phyloP scores from a whole-genome alignment of 768 basidiomycete genomes.

The Trametes meyenii region DNA sequence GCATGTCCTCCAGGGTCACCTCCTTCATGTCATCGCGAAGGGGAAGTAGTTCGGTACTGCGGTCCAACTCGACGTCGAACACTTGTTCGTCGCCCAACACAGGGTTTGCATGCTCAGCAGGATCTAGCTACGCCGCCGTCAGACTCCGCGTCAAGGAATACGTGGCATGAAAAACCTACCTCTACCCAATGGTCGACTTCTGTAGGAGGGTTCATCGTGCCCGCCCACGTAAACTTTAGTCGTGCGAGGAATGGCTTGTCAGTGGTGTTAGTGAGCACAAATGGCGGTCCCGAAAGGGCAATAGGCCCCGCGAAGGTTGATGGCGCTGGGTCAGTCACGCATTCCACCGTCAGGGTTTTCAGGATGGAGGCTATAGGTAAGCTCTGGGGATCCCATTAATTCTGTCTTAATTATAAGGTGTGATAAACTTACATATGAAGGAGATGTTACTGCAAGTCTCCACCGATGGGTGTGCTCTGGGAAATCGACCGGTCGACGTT shows the following conservation, averaged over 20 bases:
- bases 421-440: not conserved
- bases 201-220: constrained; percentile 42
- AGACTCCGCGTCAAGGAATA: not conserved
- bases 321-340: constrained; percentile 43
- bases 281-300: constrained; percentile 41
- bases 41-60: constrained; percentile 43
- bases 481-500: constrained; percentile 32
- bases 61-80: constrained; percentile 52
- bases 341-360: constrained; percentile 37
- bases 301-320: constrained; percentile 38
- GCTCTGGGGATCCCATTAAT: constrained; percentile 31
- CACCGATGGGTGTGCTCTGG: constrained; percentile 47
- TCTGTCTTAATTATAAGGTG: not conserved
- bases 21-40: constrained; percentile 19
- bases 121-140: constrained; percentile 42
- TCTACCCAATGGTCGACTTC: constrained; percentile 58
- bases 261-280: constrained; percentile 43
- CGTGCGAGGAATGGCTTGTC: constrained; percentile 50
- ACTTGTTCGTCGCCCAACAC: constrained; percentile 53
- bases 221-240: constrained; percentile 44
- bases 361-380: constrained; percentile 39
- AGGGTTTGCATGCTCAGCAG: constrained; percentile 38
- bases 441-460: constrained; percentile 43
- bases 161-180: constrained; percentile 32
- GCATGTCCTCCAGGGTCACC: constrained; percentile 26